Conservation (phyloP, 2,329 filamentous ascomycete species). For the Penicillium hordei region DNA sequence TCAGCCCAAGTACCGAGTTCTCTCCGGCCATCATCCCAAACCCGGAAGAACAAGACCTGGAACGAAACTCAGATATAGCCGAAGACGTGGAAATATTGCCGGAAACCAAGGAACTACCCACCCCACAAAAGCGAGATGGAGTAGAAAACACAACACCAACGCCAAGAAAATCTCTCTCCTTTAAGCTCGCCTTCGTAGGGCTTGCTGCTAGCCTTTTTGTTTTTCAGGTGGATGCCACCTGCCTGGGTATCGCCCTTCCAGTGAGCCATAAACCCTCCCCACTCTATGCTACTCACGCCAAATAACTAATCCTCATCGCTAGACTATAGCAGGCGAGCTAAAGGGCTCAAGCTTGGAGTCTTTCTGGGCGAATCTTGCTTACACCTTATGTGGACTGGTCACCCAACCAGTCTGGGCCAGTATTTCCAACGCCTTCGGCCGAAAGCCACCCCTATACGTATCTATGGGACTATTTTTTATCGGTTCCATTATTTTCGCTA, state of each 20-base stretch:
- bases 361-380: neutral
- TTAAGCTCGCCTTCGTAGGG: neutral
- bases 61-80: too few species aligned
- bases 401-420: neutral
- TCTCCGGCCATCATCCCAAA: too few species aligned
- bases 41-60: too few species aligned
- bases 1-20: too few species aligned
- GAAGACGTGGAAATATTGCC: too few species aligned
- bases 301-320: neutral
- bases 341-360: neutral
- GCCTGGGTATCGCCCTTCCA: neutral
- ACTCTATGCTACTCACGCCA: too few species aligned
- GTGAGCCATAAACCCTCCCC: neutral
- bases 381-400: neutral
- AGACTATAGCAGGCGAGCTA: neutral
- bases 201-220: neutral
- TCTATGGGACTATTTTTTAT: neutral
- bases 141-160: too few species aligned
- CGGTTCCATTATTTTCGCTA: neutral
- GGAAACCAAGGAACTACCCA: too few species aligned
- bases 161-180: neutral
- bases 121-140: too few species aligned
- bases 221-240: neutral
- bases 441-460: neutral
- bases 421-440: neutral